Conservation (phyloP, 2,329 filamentous ascomycete species). For the Dactylellina leptospora region DNA sequence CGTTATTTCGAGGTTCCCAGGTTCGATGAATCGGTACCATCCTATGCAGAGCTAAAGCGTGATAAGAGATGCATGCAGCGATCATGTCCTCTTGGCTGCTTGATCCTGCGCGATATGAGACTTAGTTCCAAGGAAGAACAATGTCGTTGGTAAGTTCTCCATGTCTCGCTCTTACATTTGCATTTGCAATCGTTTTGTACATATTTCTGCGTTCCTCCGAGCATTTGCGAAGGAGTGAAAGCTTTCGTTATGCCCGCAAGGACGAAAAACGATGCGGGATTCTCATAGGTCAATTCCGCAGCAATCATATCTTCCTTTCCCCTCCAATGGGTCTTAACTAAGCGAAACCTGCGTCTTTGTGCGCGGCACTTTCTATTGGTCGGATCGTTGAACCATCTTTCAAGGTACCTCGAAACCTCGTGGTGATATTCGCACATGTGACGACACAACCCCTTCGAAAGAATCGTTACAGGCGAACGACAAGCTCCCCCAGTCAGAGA, state of each 20-base stretch:
- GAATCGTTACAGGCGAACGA: constrained; percentile 18
- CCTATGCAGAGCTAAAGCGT: constrained; percentile 23
- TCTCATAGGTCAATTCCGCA: constrained; percentile 32
- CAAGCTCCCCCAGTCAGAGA: constrained; percentile 47
- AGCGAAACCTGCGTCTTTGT: constrained; percentile 17
- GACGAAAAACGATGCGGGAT: constrained; percentile 8
- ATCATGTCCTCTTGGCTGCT: constrained; percentile 25
- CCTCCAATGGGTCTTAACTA: background rate
- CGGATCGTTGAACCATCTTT: background rate
- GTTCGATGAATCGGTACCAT: constrained; percentile 17
- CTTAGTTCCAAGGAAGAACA: no score
- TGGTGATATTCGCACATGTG: constrained; percentile 43
- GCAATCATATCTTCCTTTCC: background rate
- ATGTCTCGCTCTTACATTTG: no score
- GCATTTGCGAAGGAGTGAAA: background rate
- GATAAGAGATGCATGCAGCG: constrained; percentile 32
- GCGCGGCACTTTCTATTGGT: constrained; percentile 46
- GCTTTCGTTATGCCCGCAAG: background rate
- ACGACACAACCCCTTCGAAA: constrained; percentile 6
- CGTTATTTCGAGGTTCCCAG: constrained; percentile 3
- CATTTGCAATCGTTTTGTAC: no score
- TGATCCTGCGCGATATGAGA: no score
- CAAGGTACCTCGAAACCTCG: background rate
- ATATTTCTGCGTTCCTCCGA: no score
- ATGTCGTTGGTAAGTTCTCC: no score